These are phyloP conservation scores for Diplodia seriata DNA, from an alignment of 2,329 filamentous ascomycete genomes.

Conservation along the genomic window DNA sequence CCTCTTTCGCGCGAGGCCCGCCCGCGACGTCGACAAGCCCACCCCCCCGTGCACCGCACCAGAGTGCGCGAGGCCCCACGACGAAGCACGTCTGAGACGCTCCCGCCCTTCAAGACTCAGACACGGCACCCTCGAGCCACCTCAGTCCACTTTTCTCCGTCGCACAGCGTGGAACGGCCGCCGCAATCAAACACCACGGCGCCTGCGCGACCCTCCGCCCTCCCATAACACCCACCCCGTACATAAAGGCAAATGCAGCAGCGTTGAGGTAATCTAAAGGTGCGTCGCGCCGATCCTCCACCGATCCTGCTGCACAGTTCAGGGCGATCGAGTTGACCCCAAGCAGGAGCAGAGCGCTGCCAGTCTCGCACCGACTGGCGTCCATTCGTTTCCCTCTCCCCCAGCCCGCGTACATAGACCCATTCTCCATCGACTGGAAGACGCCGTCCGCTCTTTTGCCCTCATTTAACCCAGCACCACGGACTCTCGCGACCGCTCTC, in stretches of 20 bases:
- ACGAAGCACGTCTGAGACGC: constrained; percentile 32
- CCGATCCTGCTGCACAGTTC: constrained; percentile 31
- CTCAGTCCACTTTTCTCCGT: constrained; percentile 34
- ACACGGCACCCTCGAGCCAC: constrained; percentile 32
- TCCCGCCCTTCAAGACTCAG: constrained; percentile 23
- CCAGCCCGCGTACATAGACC: constrained; percentile 34
- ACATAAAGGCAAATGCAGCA: constrained; percentile 43
- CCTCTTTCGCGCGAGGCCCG: constrained; percentile 28
- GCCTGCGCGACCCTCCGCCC: constrained; percentile 29
- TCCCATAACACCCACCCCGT: constrained; percentile 21
- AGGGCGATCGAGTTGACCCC: constrained; percentile 29
- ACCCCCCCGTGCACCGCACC: constrained; percentile 24
- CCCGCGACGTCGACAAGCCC: constrained; percentile 31
- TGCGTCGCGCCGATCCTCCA: constrained; percentile 37
- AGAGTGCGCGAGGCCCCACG: constrained; percentile 29
- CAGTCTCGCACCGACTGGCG: constrained; percentile 45
- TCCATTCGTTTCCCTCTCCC: constrained; percentile 48
- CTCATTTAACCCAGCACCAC: constrained; percentile 17
- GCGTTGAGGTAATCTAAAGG: constrained; percentile 42
- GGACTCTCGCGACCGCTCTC: constrained; percentile 26
- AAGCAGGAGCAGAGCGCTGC: constrained; percentile 36
- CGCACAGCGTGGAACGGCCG: constrained; percentile 32
- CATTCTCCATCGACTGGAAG: constrained; percentile 46
- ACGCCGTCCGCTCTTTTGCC: constrained; percentile 46
- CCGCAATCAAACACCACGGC: constrained; percentile 33